Base-by-base conservation (phyloP, 2,329 filamentous ascomycete genomes). In the Ophiostoma sp. region DNA sequence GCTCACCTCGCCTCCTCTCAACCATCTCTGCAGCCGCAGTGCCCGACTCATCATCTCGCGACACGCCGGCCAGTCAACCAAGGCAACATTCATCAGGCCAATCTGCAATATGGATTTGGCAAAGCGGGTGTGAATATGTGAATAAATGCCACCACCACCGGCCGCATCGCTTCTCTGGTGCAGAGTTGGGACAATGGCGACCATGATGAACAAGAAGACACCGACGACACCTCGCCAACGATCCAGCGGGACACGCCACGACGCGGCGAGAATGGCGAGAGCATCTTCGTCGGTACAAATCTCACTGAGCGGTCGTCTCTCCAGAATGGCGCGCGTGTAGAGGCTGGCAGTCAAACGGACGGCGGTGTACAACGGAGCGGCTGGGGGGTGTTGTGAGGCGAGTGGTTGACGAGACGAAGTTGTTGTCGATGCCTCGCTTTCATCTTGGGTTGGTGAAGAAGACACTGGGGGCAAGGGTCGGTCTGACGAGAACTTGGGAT, bases 351-450 rank as follows among this genome's bases (percentile, higher is more conserved):
- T 82, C 39, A 81, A 79, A 1, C 85, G 83, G 15, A 87, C 82
- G 9, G 82, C 82, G 31, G 82, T 80, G 77, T 88, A 87, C 74
- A 87, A 80, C 69, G 81, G 78, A 73, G 87, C 85, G 82, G 77
- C 52, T 1, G 75, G 57, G 9, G 64, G 73, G 8, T 61, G 71
- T 4, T 70, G 57, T 3, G 57, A 39, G 1, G 52, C 22, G 11
- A 45, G 8, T 8, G 42, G 70, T 42, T 22, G 74, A n/a, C n/a
- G n/a, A 25, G 33, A 0, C 8, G 31, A n/a, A 36, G 36, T 15
- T 17, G 74, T n/a, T 17, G 74, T n/a, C n/a, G 52, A 15, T 12
- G 36, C 1, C 2, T 22, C 31, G 7, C 17, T 36, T 0, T 11
- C 57, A 2, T 25, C 22, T 28, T 11, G 22, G 5, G 31, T 12